Conservation (phyloP, 2,329 filamentous ascomycete species). For the Hymenotorrendiella dingleyae region DNA sequence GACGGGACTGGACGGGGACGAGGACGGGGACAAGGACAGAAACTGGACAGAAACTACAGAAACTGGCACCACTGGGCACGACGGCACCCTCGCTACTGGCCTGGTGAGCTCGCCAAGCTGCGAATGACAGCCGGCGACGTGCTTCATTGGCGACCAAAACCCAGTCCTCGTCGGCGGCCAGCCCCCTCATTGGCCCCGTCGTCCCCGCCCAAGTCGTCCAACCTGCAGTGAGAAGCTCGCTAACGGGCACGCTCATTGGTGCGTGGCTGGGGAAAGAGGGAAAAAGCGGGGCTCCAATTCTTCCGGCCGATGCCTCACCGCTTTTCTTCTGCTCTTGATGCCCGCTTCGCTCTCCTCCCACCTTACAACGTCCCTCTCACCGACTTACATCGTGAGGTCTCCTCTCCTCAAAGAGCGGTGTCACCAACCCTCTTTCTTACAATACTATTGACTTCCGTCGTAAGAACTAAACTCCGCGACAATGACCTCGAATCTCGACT, state of each 20-base stretch:
- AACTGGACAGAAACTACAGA: no score
- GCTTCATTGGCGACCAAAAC: no score
- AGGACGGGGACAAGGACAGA: no score
- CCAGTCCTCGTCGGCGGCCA: no score
- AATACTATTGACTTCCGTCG: constrained; percentile 40
- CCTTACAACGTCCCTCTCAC: constrained; percentile 23
- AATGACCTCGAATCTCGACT: constrained; percentile 52
- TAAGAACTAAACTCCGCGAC: constrained; percentile 30
- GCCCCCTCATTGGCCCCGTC: no score
- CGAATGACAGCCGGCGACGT: no score
- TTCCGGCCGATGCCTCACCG: constrained; percentile 23
- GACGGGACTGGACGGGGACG: no score
- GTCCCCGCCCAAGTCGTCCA: no score
- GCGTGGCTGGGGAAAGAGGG: constrained; percentile 4
- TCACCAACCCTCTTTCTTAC: constrained; percentile 32
- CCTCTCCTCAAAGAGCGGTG: constrained; percentile 31
- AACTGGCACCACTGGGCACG: no score
- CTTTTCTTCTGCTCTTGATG: constrained; percentile 16
- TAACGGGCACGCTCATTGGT: constrained; percentile 1
- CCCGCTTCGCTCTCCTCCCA: constrained; percentile 18
- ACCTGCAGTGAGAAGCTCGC: constrained; percentile 16
- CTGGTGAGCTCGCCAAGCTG: no score
- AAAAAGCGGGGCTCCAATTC: constrained; percentile 9
- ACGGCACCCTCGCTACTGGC: no score
- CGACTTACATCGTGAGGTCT: constrained; percentile 28